Percentiles rank a stretch among this genome's conserved stretches.
Evolutionary conservation across 129 eudicot genomes (phyloP).

Genomic region (sunflower (Helianthus annuus)): HanXRQr2.0-SUNRISE NC_035447.2:77372481-77372980

Average conservation of each 20-base stretch:
- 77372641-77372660: background rate
- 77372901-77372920: slow-evolving; percentile 3
- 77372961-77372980: slow-evolving; percentile 96
- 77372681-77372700: background rate
- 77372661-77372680: background rate
- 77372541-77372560: slow-evolving; percentile 4
- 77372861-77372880: slow-evolving; percentile 15
- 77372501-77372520: background rate
- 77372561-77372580: background rate
- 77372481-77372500: slow-evolving; percentile 25
- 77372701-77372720: slow-evolving; percentile 83
- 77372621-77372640: slow-evolving; percentile 1
- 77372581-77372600: slow-evolving; percentile 18
- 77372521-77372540: background rate
- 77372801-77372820: background rate
- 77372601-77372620: slow-evolving; percentile 11
- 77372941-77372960: slow-evolving; percentile 96
- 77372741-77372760: slow-evolving; percentile 84
- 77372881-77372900: slow-evolving; percentile 22
- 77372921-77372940: slow-evolving; percentile 85
- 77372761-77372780: slow-evolving; percentile 94
- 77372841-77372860: background rate
- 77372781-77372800: slow-evolving; percentile 74
- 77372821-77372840: background rate
- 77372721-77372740: slow-evolving; percentile 66